Conservation (phyloP, 352 stramenopile genomes). For the Pythium biforme region DNA sequence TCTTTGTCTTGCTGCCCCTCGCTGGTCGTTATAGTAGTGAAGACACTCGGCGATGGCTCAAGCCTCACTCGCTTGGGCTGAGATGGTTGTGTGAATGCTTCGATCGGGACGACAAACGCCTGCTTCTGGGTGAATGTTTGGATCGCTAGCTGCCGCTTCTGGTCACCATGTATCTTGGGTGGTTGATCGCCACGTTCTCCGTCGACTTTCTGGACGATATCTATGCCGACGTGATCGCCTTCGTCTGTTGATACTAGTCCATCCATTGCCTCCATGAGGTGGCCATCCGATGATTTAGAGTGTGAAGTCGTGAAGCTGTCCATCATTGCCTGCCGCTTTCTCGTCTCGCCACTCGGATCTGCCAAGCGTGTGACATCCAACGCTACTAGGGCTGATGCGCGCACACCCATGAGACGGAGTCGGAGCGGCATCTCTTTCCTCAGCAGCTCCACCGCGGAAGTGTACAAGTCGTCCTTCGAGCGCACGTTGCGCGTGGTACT, state of each 20-base stretch:
- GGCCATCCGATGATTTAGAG: not conserved
- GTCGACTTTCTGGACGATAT: not conserved
- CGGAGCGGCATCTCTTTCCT: slow-evolving; percentile 66
- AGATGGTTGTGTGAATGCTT: too few species aligned
- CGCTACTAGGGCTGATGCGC: slow-evolving; percentile 45
- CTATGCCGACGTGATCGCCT: not conserved
- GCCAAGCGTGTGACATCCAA: slow-evolving; percentile 24
- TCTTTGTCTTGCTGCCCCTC: not conserved
- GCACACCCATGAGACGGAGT: slow-evolving; percentile 64
- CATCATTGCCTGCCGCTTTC: slow-evolving; percentile 28
- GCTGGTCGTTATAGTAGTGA: not conserved
- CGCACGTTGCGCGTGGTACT: slow-evolving; percentile 41
- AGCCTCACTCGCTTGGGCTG: not conserved
- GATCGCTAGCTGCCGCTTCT: slow-evolving; percentile 4
- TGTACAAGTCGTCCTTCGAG: slow-evolving; percentile 46
- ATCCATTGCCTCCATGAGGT: not conserved
- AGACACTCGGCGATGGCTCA: not conserved
- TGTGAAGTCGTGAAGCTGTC: slow-evolving; percentile 35
- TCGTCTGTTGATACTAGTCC: not conserved
- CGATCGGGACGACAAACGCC: too few species aligned
- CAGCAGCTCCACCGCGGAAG: slow-evolving; percentile 45
- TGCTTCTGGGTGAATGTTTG: not conserved
- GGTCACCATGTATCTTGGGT: not conserved
- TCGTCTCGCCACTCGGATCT: slow-evolving; percentile 14
- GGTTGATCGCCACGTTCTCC: not conserved